Conservation (phyloP, 2,329 filamentous ascomycete genomes). For the Penicillium sp. region DNA sequence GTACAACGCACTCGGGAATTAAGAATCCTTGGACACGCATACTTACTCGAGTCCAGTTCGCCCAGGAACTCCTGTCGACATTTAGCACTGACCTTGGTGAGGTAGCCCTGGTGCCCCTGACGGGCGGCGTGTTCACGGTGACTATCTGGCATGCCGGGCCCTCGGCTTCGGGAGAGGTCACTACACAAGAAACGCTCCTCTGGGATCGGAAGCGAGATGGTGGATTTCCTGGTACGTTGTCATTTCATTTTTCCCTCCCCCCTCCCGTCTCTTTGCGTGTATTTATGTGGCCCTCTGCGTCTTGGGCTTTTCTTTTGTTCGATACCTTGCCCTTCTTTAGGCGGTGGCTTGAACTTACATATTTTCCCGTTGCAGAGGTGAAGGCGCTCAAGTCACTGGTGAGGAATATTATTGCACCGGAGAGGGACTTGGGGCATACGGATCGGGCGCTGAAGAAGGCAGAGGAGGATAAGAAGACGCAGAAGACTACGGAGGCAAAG, state of each 20-base stretch:
- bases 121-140: conserved; percentile 79
- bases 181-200: conserved; percentile 56
- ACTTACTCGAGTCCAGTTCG: conserved; percentile 59
- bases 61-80: conserved; percentile 91
- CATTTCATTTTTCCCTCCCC: too few relatives aligned
- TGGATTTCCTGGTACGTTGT: conserved; percentile 70
- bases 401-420: conserved; percentile 77
- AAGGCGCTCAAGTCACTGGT: conserved; percentile 86
- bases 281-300: neutral
- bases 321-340: too few relatives aligned
- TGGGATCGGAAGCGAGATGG: conserved; percentile 88
- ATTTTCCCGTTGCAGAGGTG: conserved; percentile 57
- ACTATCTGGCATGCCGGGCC: conserved; percentile 50
- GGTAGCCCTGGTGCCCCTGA: conserved; percentile 79
- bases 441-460: conserved; percentile 54
- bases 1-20: neutral
- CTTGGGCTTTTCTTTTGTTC: neutral
- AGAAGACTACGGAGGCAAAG: conserved; percentile 5
- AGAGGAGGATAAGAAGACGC: conserved; percentile 26
- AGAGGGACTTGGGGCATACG: conserved; percentile 76
- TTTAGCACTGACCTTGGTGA: conserved; percentile 83
- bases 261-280: neutral
- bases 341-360: neutral
- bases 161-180: conserved; percentile 15
- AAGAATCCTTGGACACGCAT: neutral